A percentile compares a stretch with the other conserved stretches of the same genome.
Conservation (phyloP, 306 rosid species). For the Luffa aegyptiaca region DNA sequence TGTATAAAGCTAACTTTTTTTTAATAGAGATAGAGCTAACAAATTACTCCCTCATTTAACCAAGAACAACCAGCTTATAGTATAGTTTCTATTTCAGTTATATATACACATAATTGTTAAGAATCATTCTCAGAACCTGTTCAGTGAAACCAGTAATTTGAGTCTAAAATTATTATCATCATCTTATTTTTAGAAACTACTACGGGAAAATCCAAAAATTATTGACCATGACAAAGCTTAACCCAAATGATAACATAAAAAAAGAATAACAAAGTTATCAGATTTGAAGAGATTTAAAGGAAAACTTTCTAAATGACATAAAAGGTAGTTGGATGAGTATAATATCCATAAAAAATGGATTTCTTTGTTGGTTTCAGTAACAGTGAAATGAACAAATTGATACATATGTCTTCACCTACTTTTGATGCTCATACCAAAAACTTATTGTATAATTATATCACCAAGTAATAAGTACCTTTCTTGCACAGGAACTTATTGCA, state of each 20-base stretch:
- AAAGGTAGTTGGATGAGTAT: background rate
- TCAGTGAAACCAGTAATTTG: background rate
- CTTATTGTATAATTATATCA: background rate
- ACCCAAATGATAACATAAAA: background rate
- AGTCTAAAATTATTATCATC: background rate
- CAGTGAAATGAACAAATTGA: background rate
- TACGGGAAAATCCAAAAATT: background rate
- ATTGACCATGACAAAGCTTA: background rate
- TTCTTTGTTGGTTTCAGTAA: background rate
- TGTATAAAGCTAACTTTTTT: background rate
- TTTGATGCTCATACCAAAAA: background rate
- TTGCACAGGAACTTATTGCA: slow-evolving; percentile 93
- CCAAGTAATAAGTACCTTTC: slow-evolving; percentile 43
- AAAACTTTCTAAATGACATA: background rate
- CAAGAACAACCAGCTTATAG: background rate
- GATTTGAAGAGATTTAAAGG: background rate
- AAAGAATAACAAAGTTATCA: background rate
- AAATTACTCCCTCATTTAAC: background rate
- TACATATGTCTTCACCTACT: background rate
- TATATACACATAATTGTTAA: background rate
- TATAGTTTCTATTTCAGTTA: background rate
- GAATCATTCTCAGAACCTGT: background rate
- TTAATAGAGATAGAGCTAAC: background rate
- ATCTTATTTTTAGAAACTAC: background rate
- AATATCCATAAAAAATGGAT: background rate